Evolutionary conservation across 345 rosid genomes (phyloP).

Genomic region (Barbarea vulgaris): DNA sequence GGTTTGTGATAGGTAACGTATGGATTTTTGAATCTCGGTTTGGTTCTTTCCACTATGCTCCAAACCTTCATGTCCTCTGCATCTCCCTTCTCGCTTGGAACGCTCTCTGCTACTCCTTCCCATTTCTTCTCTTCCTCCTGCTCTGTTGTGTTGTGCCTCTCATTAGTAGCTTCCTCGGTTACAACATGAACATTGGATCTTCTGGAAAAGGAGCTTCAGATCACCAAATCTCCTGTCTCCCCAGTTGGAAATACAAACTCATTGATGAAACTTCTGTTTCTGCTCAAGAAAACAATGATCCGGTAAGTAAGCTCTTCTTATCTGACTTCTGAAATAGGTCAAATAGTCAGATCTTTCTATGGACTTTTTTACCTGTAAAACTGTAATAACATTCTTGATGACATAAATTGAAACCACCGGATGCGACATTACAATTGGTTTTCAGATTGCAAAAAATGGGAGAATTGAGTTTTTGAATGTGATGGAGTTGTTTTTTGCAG

Average conservation of each 20-base stretch:
- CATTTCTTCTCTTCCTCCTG: slow-evolving; percentile 82
- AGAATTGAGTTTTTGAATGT: neutral
- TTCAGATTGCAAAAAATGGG: neutral
- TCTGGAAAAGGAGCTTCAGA: slow-evolving; percentile 81
- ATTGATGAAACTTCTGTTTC: slow-evolving; percentile 37
- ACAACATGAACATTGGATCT: slow-evolving; percentile 88
- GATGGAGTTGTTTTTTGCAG: slow-evolving; percentile 42
- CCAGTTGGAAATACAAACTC: slow-evolving; percentile 76
- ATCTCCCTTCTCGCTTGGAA: slow-evolving; percentile 90
- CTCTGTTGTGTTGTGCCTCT: slow-evolving; percentile 90
- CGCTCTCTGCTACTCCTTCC: slow-evolving; percentile 89
- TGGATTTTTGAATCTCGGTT: slow-evolving; percentile 96
- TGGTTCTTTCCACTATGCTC: slow-evolving; percentile 74
- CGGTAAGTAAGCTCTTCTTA: slow-evolving; percentile 45
- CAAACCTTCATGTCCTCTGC: slow-evolving; percentile 84
- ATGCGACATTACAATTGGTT: neutral
- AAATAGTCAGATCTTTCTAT: neutral
- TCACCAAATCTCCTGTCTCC: slow-evolving; percentile 77
- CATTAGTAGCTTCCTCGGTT: slow-evolving; percentile 74
- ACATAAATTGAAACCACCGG: neutral
- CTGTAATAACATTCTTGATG: neutral
- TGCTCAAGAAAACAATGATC: slow-evolving; percentile 47
- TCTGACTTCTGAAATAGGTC: neutral
- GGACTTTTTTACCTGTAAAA: neutral
- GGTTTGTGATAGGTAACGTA: slow-evolving; percentile 98